These are phyloP conservation scores for Xylaria multiplex DNA, from an alignment of 2,329 filamentous ascomycete species.

Conservation along the genomic window DNA sequence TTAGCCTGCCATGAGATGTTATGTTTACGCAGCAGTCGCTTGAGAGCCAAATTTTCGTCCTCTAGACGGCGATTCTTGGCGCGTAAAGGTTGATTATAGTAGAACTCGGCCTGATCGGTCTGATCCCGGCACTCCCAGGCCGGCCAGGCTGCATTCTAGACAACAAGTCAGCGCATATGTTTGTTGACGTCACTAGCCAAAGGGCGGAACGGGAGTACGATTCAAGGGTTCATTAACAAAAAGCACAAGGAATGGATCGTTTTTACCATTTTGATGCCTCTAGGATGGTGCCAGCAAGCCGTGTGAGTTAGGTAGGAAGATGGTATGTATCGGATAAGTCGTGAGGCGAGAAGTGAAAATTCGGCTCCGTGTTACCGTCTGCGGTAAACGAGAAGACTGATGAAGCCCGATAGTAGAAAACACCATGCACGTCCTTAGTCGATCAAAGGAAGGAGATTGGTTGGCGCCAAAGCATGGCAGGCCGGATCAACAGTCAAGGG, in stretches of 20 bases:
- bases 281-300: background rate
- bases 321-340: background rate
- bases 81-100: slow-evolving; percentile 61
- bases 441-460: background rate
- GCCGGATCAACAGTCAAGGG: background rate
- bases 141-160: slow-evolving; percentile 33
- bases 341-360: background rate
- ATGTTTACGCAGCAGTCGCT: slow-evolving; percentile 62
- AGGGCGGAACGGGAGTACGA: background rate
- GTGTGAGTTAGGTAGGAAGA: background rate
- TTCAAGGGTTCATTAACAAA: background rate
- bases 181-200: background rate
- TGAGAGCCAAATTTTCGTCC: slow-evolving; percentile 62
- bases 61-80: slow-evolving; percentile 56
- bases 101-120: slow-evolving; percentile 60
- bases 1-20: slow-evolving; percentile 60
- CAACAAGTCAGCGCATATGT: slow-evolving; percentile 11
- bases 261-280: slow-evolving; percentile 33
- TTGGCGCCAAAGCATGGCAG: too few species aligned
- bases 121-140: slow-evolving; percentile 65
- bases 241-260: background rate
- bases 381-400: background rate
- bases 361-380: background rate
- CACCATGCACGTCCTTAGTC: slow-evolving; percentile 4
- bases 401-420: background rate